Base-by-base conservation (phyloP, 352 stramenopile genomes). In the Blastocystis sp. region DNA sequence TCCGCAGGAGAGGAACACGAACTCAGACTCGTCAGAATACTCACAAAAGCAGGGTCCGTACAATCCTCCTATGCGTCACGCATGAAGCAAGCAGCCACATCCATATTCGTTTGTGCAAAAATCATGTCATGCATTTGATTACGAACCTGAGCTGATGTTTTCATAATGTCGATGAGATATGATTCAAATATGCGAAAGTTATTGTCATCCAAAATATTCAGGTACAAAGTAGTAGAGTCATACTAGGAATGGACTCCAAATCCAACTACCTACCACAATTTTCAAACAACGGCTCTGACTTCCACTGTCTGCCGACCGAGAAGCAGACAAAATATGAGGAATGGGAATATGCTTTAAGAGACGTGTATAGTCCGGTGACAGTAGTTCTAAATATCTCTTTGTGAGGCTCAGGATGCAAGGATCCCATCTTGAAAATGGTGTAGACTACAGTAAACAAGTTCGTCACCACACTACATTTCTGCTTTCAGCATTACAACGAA, bases 91-190 rank as follows among this genome's bases (percentile, higher is more conserved):
- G 29, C 8, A 18, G 20, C 11, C 26, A 84, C 73, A 45, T 84
- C 73, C 47, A 84, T 53, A 45, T 84, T 84, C 29, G 59, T 68
- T n/a, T 41, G 11, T 23, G 50, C 54, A 45, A 84, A 84, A 29
- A 84, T 84, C 73, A 84, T 84, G 11, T 84, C 73, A 18, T 68
- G 53, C 13, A 53, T 84, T 11, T 53, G 45, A 18, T 66, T 43
- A 3, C 73, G 73, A 15, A 84, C 73, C 47, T 68, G 53, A 9
- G 29, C 34, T 15, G 73, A 84, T 15, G 50, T 84, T n/a, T 68
- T 84, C 50, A 84, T 66, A 64, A 84, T 68, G 4, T 84, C 73
- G 8, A 54, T 37, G 9, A 84, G 54, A 45, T 68, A 84, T n/a
- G 73, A 68, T 11, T 68, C 23, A 53, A 84, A 84, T 55, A 84